Base-by-base conservation (phyloP, 208 protist genomes). In the Cochliopodium minus region DNA sequence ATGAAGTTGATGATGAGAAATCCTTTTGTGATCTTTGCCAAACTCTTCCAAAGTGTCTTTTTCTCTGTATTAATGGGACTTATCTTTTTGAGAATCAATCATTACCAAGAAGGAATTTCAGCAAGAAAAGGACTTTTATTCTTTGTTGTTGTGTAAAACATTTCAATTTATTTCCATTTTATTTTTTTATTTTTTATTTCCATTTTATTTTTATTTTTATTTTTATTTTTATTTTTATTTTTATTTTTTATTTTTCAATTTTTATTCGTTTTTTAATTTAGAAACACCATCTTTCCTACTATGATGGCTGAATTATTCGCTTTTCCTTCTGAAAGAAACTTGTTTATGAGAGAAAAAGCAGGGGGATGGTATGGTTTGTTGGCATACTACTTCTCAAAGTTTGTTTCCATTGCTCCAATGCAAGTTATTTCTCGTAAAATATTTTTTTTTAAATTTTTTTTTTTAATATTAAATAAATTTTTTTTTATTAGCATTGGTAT, bases 351-450 rank as follows among this genome's bases (percentile, higher is more conserved):
- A 55, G 84, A 90, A 72, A 65, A 76, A n/a, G 78, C 82, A 59
- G 86, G 85, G 62, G 78, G 81, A n/a, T 87, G 78, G 56, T 88
- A 90, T 68, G 65, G 57, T 7, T 77, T 78, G 13, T 65, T 82
- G 17, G 75, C 84, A 15, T 90, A 90, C 65, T 70, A 88, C 20
- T 60, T 90, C 29, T 79, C 77, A n/a, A 90, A 87, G 63, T 62
- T 87, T n/a, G 23, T 85, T 1, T 75, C 87, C 17, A 73, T 90
- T 35, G 40, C 88, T 4, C 82, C 81, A 22, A 65, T 90, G 26
- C 78, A 81, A 42, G 62, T 88, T n/a, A 64, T 90, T 1, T 80
- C 84, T 2, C 66, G 79, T n/a, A n/a, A n/a, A n/a, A n/a, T n/a
- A n/a, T 54, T 26, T 45, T 13, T 45, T 26, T 26, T 13, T 45